Base-by-base conservation (phyloP, 108 stramenopile species). In the Stephanodiscus triporus region DNA sequence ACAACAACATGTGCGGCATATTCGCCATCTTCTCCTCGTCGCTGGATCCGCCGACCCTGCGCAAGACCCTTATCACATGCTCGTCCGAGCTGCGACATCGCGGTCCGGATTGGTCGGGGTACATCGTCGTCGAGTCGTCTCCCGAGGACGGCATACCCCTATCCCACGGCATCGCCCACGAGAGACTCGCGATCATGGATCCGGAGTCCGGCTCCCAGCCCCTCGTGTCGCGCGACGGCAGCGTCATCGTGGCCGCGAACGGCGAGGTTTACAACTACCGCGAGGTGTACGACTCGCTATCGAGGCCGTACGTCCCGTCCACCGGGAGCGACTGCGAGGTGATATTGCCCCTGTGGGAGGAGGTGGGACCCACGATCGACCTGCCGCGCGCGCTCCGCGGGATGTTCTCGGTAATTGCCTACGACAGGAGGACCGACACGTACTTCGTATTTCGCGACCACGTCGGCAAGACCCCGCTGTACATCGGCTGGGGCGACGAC, bases 181-280 rank as follows among this genome's bases (percentile, higher is more conserved):
- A 99, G 76, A 94, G 98, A 66, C 85, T 99, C 14, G 97, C 97
- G 47, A 98, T 99, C 76, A 97, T 99, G 89, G 97, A 99, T 78
- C 98, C 98, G 22, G 98, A 98, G 68, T 85, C 85, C 53, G 98
- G 98, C 53, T 91, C 92, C 10, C 98, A 99, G 81, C 98, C 98
- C 43, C 84, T 99, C 10, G 90, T 89, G 36, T 91, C 89, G 11
- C 73, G 50, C 14, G 95, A 94, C 68, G 88, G 87, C 24, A 82
- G 81, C 51, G 82, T 99, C 50, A 90, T 96, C 68, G 93, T 97
- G 2, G 97, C 97, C 14, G 97, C 95, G 55, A 99, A 99, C 80
- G 98, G 98, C 20, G 98, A 99, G 87, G 95, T 99, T 60, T 99
- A 99, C 92, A 99, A 99, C 85, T 97, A 96, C 94, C 93, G 93